phyloP scores from a whole-genome alignment of 768 basidiomycete species.

The Amanita molliuscula region DNA sequence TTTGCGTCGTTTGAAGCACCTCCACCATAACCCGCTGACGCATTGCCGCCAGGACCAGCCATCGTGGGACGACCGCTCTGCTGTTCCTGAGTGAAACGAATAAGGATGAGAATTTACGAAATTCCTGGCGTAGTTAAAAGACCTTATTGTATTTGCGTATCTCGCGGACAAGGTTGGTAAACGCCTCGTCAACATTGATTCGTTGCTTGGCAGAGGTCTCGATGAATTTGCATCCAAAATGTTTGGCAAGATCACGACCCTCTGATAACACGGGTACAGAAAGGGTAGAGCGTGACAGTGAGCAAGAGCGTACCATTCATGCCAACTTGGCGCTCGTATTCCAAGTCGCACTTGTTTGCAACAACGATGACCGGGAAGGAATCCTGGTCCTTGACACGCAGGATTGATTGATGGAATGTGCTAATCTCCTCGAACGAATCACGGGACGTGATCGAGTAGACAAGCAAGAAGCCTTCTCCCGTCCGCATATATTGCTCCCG shows the following conservation, averaged over 20 bases:
- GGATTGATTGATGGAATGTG: conserved; percentile 92
- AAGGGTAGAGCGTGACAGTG: neutral
- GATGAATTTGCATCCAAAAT: conserved; percentile 89
- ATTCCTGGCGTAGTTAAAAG: conserved; percentile 7
- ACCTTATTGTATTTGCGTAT: conserved; percentile 94
- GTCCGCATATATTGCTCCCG: conserved; percentile 99
- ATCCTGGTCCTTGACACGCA: conserved; percentile 94
- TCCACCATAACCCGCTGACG: conserved; percentile 39
- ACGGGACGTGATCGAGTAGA: conserved; percentile 97
- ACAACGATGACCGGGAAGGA: conserved; percentile 92
- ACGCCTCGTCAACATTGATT: conserved; percentile 95
- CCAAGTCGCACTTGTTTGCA: conserved; percentile 96
- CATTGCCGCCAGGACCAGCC: conserved; percentile 28
- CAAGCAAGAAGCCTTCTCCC: conserved; percentile 94
- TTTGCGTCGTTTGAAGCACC: conserved; percentile 44
- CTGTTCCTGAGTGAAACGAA: conserved; percentile 42
- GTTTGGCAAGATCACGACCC: conserved; percentile 94
- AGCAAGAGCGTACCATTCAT: conserved; percentile 62
- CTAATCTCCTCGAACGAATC: conserved; percentile 97
- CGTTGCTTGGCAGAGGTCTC: conserved; percentile 96
- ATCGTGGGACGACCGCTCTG: conserved; percentile 65
- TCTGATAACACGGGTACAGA: conserved; percentile 34
- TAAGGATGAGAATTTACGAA: neutral
- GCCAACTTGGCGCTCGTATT: conserved; percentile 93
- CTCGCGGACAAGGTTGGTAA: conserved; percentile 86